Evolutionary conservation across 176 grass and related monocot species (phyloP).

Genomic region (Eragrostis curvula): DNA sequence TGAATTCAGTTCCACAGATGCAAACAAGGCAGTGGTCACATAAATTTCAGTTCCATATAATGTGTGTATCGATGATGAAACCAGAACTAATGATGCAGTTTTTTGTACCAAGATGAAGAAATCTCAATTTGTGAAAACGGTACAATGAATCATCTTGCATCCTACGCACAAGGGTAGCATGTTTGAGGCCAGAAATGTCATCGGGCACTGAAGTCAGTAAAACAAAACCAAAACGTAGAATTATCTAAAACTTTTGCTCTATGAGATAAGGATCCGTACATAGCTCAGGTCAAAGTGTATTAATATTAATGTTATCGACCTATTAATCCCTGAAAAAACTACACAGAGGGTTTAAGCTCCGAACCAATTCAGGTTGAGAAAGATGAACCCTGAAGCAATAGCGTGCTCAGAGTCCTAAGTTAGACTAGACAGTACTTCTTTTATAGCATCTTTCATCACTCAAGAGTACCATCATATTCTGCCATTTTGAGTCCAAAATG

Average conservation of each 20-base stretch:
- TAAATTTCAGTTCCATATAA: neutral
- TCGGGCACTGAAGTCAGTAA: neutral
- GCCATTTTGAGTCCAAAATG: neutral
- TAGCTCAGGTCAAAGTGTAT: neutral
- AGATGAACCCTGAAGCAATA: neutral
- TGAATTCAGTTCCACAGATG: neutral
- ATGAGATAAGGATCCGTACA: neutral
- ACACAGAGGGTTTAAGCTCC: neutral
- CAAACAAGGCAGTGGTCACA: neutral
- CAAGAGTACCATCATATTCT: neutral
- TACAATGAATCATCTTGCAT: neutral
- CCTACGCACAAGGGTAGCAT: neutral
- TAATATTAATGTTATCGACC: neutral
- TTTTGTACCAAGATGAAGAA: too few relatives aligned
- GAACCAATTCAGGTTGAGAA: constrained; percentile 9
- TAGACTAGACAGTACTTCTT: too few relatives aligned
- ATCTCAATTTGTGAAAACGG: neutral
- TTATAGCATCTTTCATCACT: too few relatives aligned
- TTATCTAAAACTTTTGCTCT: neutral
- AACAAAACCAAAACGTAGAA: neutral
- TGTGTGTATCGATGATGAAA: neutral
- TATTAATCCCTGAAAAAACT: neutral
- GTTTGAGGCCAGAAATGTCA: neutral
- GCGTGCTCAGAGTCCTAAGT: neutral
- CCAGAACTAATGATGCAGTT: neutral